These are phyloP conservation scores for Raddia guianensis DNA, from an alignment of 176 grass and related monocot genomes.

Conservation along the genomic window DNA sequence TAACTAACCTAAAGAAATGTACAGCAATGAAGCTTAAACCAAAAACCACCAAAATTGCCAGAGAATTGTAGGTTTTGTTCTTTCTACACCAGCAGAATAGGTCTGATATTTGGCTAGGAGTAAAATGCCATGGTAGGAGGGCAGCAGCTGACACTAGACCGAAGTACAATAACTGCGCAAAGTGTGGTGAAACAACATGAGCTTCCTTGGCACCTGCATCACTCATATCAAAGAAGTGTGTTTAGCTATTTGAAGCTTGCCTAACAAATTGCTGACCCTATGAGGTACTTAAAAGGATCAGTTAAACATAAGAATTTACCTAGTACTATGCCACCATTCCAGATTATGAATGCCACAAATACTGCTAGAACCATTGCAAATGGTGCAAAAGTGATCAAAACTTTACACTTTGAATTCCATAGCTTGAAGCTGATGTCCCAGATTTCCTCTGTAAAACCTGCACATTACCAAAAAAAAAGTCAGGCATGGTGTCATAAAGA, in stretches of 20 bases:
- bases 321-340: conserved; percentile 92
- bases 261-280: conserved; percentile 21
- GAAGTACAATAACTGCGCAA: conserved; percentile 91
- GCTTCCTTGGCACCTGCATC: conserved; percentile 95
- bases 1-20: conserved; percentile 76
- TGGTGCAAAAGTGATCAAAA: conserved; percentile 65
- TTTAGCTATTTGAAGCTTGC: conserved; percentile 25
- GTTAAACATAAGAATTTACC: conserved; percentile 55
- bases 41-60: conserved; percentile 51
- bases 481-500: no score
- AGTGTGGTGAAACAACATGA: conserved; percentile 84
- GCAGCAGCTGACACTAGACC: conserved; percentile 65
- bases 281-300: conserved; percentile 28
- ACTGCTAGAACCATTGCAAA: conserved; percentile 58
- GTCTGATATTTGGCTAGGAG: conserved; percentile 40
- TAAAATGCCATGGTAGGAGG: conserved; percentile 74
- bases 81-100: conserved; percentile 52
- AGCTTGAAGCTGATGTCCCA: conserved; percentile 49
- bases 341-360: conserved; percentile 73
- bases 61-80: conserved; percentile 53
- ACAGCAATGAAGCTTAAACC: conserved; percentile 49
- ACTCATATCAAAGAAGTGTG: conserved; percentile 26
- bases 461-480: conserved; percentile 36
- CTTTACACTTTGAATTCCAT: conserved; percentile 67
- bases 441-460: conserved; percentile 69